phyloP scores from a whole-genome alignment of 1,284 basidiomycete species.

The Exobasidium rhododendri region DNA sequence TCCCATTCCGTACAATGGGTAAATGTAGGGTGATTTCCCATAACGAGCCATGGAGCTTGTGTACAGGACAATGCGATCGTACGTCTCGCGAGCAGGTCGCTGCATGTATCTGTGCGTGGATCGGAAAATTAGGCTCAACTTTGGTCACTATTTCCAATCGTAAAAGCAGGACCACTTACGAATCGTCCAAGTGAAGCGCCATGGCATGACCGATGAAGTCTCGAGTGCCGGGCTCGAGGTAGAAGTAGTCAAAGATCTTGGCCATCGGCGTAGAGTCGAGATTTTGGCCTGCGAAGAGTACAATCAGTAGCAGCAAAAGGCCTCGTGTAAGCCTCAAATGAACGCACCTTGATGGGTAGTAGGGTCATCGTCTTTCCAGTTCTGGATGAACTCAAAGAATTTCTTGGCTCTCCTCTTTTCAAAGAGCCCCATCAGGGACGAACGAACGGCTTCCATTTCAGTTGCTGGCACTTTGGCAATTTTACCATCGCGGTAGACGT shows the following conservation, averaged over 20 bases:
- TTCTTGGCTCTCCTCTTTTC: conserved; percentile 98
- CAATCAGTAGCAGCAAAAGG: too few species aligned
- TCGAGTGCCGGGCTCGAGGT: conserved; percentile 92
- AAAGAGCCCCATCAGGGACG: conserved; percentile 94
- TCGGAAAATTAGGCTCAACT: too few species aligned
- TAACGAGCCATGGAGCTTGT: conserved; percentile 98
- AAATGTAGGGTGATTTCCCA: conserved; percentile 99
- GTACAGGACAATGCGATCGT: conserved; percentile 95
- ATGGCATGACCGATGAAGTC: conserved; percentile 99
- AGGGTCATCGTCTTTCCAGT: conserved; percentile 90
- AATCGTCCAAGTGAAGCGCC: conserved; percentile 96
- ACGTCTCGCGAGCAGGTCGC: conserved; percentile 82
- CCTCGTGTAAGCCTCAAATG: too few species aligned
- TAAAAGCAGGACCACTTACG: conserved; percentile 50
- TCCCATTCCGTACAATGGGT: conserved; percentile 96
- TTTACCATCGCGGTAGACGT: conserved; percentile 91
- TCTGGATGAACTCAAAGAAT: conserved; percentile 96
- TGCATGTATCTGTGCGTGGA: conserved; percentile 66
- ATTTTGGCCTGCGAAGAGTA: conserved; percentile 28
- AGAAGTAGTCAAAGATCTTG: conserved; percentile 86
- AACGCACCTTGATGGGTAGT: conserved; percentile 84
- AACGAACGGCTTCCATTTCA: conserved; percentile 93
- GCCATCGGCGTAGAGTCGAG: conserved; percentile 50
- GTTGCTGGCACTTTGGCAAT: conserved; percentile 98
- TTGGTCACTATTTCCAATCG: too few species aligned